Base-by-base conservation (phyloP, 1,284 basidiomycete species). In the Exsudoporus floridanus region DNA sequence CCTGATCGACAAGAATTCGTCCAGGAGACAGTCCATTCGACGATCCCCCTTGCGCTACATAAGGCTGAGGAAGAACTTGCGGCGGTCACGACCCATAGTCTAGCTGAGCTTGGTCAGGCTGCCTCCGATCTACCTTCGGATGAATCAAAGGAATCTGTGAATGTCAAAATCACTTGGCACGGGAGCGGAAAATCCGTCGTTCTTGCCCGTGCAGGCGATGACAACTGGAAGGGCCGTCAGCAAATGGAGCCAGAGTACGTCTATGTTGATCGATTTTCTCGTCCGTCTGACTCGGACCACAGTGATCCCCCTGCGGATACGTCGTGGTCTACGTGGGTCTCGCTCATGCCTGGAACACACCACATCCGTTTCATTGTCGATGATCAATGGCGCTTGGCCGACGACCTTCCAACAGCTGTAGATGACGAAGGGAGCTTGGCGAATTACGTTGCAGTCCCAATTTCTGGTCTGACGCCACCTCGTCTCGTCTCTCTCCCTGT, bases 341-440 rank as follows among this genome's bases (percentile, higher is more conserved):
- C 74, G 16, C 81, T 97, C 4, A 83, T 86, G 13, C 94, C 95
- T 0, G 97, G 96, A 21, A 95, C 94, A 2, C 95, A 99, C 68
- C 91, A 96, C 55, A 81, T 98, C 67, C 94, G 95, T 60, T 99
- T 98, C 77, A 84, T 98, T 60, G 93, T 99, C 54, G 97, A 99
- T 71, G 90, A 92, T 53, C 82, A 88, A 47, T 94, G 90, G 87
- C 84, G 88, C 54, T 76, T 86, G 13, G 80, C 86, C 6, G 80
- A 86, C 52, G 86, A 94, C 59, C 80, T 97, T 21, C 90, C 94
- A 8, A 91, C 92, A 2, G 93, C 95, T 1, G 93, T 94, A 30
- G 95, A 98, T 68, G 92, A 94, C 62, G 92, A 97, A 64, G 96
- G 97, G 30, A 91, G 90, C 31, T 77, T 99, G 48, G 94, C 97